Evolutionary conservation across 768 basidiomycete genomes (phyloP), one percentile per base, ranked within the genome.

Genomic region (Xerocomus potaroensis): DNA sequence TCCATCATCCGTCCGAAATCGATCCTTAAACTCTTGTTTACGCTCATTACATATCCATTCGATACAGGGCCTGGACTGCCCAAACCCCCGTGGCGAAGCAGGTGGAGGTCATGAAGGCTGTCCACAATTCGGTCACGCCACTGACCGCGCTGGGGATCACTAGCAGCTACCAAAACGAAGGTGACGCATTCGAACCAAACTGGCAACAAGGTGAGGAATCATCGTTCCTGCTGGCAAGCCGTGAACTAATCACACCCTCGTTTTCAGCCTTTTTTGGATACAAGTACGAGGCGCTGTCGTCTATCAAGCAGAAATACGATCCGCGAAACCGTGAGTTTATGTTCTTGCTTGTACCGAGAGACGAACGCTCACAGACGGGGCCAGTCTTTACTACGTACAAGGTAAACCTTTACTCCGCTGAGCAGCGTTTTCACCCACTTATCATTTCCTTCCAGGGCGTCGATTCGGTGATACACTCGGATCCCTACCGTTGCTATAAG

Each of bases 111-210:
- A 40, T 31, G 19, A 30, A 34, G 4, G 49, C 52, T 21, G 22
- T 58, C 19, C 43, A 45, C 3, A 11, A 41, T 14, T 47, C 60
- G 1, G 41, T 51, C 32, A 18, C 33, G 8, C 55, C 58, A 0
- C 22, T 63, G 40, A 35, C 42, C 7, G 45, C 49, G 0, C 21
- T 63, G 11, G 60, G 55, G 11, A 34, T 57, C 30, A 49, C 14
- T 29, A 36, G 52, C 14, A 60, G 58, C 34, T 61, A 63, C 50
- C 58, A 60, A 22, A 60, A 54, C 29, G 58, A 61, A 43, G 61
- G 41, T 3, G 46, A 45, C 18, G 19, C 47, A 5, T 61, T 49
- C 33, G 59, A 61, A 16, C n/a, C 1, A 5, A 29, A 57, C 30
- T 61, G 57, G 57, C 54, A 62, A 43, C 37, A 46, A 41, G 32